Base-by-base conservation (phyloP, 148 eudicot species). In the Suaeda aralocaspica region DNA sequence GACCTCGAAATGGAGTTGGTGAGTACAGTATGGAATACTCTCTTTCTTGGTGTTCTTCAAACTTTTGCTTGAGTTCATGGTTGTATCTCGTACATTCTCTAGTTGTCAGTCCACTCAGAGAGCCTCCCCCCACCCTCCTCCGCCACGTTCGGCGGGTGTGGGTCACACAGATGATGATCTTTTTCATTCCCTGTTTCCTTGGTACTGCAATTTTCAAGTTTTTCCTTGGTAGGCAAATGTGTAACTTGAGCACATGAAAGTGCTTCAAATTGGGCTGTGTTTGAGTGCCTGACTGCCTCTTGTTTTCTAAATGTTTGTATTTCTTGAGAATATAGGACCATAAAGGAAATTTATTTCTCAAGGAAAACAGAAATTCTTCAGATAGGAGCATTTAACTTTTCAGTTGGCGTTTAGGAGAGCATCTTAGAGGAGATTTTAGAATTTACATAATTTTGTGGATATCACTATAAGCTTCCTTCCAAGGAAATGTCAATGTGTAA, bases 1-100 rank as follows among this genome's bases (percentile, higher is more conserved):
- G 84, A 84, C 70, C 66, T 81, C 67, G 87, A 62, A 24, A 64
- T 50, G 57, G 77, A 78, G 44, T 58, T 42, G 83, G 92, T 90
- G 63, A 85, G 88, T 63, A 57, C 51, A 33, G 56, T n/a, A 36
- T 59, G 22, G 22, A 2, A 45, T 67, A n/a, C n/a, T n/a, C n/a
- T n/a, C n/a, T 51, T 41, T 13, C 25, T 24, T 34, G 11, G 39
- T 52, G 41, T 10, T 58, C 45, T 21, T 26, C 26, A 59, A 1
- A 24, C 31, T 53, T 24, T 53, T 44, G 36, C 46, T 61, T 39
- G 51, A 45, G 75, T 66, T 63, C 21, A 25, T 61, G 33, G 4
- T 26, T 26, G 21, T 11, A 15, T 36, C n/a, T 30, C 44, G 34
- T 25, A 57, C 13, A 22, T 53, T 26, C n/a, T n/a, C n/a, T n/a